A percentile compares a stretch with the other conserved stretches of the same genome.
Conservation (phyloP, 306 rosid species). For the Prunus persica region Prunus_persica_NCBIv2 NC_034010.1:28481001-28481500, state of each 20-base stretch:
- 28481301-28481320: slow-evolving; percentile 23
- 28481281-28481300: slow-evolving; percentile 15
- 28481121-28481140: neutral
- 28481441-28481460: neutral
- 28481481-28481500: slow-evolving; percentile 9
- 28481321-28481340: slow-evolving; percentile 77
- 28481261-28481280: slow-evolving; percentile 10
- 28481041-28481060: neutral
- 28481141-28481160: slow-evolving; percentile 19
- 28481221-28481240: slow-evolving; percentile 27
- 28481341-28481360: slow-evolving; percentile 87
- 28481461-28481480: neutral
- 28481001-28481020: neutral
- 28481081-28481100: neutral
- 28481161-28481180: slow-evolving; percentile 83
- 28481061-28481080: neutral
- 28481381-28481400: slow-evolving; percentile 96
- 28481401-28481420: slow-evolving; percentile 82
- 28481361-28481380: slow-evolving; percentile 89
- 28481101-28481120: neutral
- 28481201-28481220: slow-evolving; percentile 13
- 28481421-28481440: slow-evolving; percentile 35
- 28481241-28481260: neutral
- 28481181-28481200: slow-evolving; percentile 64
- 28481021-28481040: neutral